phyloP scores from a whole-genome alignment of 176 grass and related monocot species.

The Ananas comosus region DNA sequence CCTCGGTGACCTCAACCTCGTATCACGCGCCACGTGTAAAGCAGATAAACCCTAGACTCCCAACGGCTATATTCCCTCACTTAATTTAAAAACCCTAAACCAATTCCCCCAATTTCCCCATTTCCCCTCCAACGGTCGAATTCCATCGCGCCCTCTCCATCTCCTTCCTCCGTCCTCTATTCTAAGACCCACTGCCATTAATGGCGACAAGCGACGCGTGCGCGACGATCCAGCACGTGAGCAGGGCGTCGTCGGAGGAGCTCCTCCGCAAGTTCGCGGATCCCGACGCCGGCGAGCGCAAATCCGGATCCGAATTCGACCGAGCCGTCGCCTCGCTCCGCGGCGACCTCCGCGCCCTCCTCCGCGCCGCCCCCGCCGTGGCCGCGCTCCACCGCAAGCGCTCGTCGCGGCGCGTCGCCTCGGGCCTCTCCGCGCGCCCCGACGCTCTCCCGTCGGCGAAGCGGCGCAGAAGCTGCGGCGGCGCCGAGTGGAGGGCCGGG shows the following conservation, averaged over 20 bases:
- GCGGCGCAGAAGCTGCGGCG: conserved; percentile 50
- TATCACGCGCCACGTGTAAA: conserved; percentile 24
- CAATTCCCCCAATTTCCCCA: conserved; percentile 10
- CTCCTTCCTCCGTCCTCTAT: not conserved
- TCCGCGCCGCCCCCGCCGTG: conserved; percentile 28
- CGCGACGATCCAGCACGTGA: conserved; percentile 56
- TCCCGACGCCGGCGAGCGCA: conserved; percentile 27
- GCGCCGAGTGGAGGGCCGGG: conserved; percentile 54
- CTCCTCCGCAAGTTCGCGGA: conserved; percentile 94
- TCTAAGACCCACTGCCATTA: conserved; percentile 14
- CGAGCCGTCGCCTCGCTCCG: not conserved
- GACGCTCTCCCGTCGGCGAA: conserved; percentile 19
- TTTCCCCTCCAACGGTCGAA: conserved; percentile 7
- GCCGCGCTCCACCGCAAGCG: conserved; percentile 54
- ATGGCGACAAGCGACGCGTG: not conserved
- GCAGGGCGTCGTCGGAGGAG: conserved; percentile 82
- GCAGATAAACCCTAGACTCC: conserved; percentile 11
- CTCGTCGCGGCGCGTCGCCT: conserved; percentile 60
- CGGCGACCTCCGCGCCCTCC: not conserved
- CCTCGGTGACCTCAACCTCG: not conserved
- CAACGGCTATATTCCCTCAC: conserved; percentile 69
- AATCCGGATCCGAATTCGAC: not conserved
- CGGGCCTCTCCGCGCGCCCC: conserved; percentile 51
- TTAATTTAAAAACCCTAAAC: conserved; percentile 32
- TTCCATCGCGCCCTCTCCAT: not conserved